Conservation (phyloP, 495 filamentous ascomycete genomes). For the Neurospora pannonica region DNA sequence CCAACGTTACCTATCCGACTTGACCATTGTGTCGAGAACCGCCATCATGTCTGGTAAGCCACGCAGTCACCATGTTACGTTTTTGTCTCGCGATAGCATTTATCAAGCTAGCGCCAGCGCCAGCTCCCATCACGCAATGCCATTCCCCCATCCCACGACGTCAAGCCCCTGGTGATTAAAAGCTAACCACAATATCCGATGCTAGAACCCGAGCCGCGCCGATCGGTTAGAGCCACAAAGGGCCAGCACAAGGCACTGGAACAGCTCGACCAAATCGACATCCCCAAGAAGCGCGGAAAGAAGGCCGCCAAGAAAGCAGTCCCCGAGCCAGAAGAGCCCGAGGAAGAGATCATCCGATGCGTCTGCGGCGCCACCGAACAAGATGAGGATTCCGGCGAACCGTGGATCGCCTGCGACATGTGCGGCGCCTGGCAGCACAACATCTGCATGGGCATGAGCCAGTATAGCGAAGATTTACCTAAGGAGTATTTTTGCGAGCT, state of each 20-base stretch:
- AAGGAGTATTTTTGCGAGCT: conserved; percentile 82
- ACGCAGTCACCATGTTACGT: conserved; percentile 4
- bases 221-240: conserved; percentile 90
- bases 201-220: conserved; percentile 67
- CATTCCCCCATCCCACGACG: neutral
- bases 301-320: conserved; percentile 45
- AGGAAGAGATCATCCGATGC: conserved; percentile 69
- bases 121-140: neutral
- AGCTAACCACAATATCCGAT: conserved; percentile 12
- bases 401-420: conserved; percentile 83
- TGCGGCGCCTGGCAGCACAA: conserved; percentile 96
- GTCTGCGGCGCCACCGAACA: conserved; percentile 84
- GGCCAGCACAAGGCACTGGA: conserved; percentile 87
- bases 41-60: conserved; percentile 29
- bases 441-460: conserved; percentile 80
- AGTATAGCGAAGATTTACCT: conserved; percentile 63
- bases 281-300: conserved; percentile 49
- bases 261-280: conserved; percentile 56
- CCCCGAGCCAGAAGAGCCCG: conserved; percentile 53
- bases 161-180: conserved; percentile 1
- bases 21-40: neutral
- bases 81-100: conserved; percentile 2
- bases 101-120: neutral
- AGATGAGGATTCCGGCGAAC: conserved; percentile 69
- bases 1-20: neutral